Evolutionary conservation across 345 rosid species (phyloP).

Genomic region (Salix brachista): DNA sequence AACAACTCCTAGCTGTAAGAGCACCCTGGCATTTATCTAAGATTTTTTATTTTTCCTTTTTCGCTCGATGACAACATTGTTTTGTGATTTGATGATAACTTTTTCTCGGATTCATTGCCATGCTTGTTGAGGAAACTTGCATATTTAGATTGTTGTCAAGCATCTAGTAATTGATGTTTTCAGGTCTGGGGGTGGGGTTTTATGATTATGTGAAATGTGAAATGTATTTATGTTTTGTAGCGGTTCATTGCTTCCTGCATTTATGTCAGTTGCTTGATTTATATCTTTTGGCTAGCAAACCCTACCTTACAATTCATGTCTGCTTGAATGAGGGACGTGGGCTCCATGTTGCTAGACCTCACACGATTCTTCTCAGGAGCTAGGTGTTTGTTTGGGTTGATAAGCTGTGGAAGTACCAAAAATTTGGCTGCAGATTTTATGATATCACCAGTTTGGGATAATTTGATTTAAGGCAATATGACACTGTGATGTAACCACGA

Average conservation of each 20-base stretch:
- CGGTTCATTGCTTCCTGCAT: background rate
- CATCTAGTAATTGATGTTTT: background rate
- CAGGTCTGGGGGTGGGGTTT: background rate
- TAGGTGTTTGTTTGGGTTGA: background rate
- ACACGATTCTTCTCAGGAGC: background rate
- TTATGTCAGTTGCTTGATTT: background rate
- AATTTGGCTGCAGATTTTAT: background rate
- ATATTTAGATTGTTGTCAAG: background rate
- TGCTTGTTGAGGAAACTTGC: background rate
- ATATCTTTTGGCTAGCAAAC: background rate
- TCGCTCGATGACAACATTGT: background rate
- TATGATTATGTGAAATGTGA: background rate
- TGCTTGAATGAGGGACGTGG: background rate
- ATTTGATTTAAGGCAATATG: background rate
- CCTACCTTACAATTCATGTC: background rate
- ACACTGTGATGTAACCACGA: background rate
- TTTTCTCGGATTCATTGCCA: background rate
- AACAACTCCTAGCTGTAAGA: slow-evolving; percentile 30
- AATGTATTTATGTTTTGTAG: background rate
- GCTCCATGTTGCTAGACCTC: background rate
- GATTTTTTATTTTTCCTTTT: background rate
- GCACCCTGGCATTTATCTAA: background rate
- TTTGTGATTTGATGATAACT: background rate
- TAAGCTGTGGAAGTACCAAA: background rate
- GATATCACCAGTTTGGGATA: background rate